Conservation (phyloP, 1,284 basidiomycete species). For the Anthracocystis walkeri region DNA sequence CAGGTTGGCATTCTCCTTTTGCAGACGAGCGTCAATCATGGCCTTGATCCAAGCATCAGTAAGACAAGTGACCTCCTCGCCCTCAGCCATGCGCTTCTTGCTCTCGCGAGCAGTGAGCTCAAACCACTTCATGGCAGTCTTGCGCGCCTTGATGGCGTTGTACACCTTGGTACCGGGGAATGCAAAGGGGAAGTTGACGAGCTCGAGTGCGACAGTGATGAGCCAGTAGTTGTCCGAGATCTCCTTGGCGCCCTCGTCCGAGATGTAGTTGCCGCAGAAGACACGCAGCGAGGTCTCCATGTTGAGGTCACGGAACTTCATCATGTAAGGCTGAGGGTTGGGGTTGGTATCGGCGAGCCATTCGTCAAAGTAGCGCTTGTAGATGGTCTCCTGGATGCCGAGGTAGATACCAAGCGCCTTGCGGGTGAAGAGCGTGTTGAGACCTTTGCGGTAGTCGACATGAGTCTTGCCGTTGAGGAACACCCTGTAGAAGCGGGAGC, state of each 20-base stretch:
- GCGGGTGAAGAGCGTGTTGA: conserved; percentile 93
- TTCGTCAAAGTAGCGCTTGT: conserved; percentile 79
- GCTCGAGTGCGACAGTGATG: conserved; percentile 92
- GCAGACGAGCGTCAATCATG: conserved; percentile 75
- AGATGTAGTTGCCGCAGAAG: conserved; percentile 91
- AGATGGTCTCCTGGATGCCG: conserved; percentile 84
- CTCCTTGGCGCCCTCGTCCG: conserved; percentile 80
- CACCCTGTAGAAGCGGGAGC: conserved; percentile 76
- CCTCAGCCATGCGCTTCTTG: conserved; percentile 86
- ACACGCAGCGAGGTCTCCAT: conserved; percentile 97
- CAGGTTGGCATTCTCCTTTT: conserved; percentile 72
- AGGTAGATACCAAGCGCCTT: conserved; percentile 80
- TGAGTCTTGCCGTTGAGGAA: conserved; percentile 95
- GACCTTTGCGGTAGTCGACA: conserved; percentile 90
- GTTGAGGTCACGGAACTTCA: conserved; percentile 89
- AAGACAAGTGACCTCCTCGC: conserved; percentile 86
- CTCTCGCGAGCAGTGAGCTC: conserved; percentile 81
- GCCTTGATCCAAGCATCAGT: conserved; percentile 90
- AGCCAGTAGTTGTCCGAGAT: conserved; percentile 96
- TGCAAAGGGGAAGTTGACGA: conserved; percentile 96
- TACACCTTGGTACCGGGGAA: conserved; percentile 89
- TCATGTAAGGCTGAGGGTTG: conserved; percentile 77
- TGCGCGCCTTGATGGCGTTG: conserved; percentile 92
- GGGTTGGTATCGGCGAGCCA: conserved; percentile 66
- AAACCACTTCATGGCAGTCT: conserved; percentile 86